A percentile compares a stretch with the other conserved stretches of the same genome.
These are phyloP conservation scores for Stereum hirsutum DNA, from an alignment of 1,284 basidiomycete genomes.

Conservation along the genomic window DNA sequence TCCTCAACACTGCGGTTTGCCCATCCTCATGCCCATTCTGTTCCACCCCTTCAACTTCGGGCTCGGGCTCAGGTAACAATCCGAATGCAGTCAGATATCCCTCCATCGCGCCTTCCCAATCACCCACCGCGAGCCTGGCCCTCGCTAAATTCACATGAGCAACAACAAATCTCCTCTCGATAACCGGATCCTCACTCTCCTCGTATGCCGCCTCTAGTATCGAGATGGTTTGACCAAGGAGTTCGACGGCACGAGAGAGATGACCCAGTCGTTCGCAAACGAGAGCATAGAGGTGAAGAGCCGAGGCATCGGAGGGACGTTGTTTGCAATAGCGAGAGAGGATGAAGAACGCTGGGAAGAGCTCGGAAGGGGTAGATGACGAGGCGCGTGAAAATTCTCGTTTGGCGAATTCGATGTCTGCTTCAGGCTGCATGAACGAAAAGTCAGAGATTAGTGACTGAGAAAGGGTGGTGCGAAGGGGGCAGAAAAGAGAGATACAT, in stretches of 20 bases:
- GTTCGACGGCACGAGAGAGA: conserved; percentile 46
- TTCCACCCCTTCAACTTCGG: conserved; percentile 15
- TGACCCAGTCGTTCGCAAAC: conserved; percentile 83
- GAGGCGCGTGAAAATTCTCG: conserved; percentile 44
- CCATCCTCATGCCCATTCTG: conserved; percentile 9
- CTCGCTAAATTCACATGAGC: conserved; percentile 82
- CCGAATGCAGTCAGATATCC: conserved; percentile 70
- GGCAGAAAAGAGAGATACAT: conserved; percentile 22
- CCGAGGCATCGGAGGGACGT: conserved; percentile 63
- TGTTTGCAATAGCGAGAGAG: conserved; percentile 71
- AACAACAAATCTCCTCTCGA: conserved; percentile 76
- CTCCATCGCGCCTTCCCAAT: conserved; percentile 55
- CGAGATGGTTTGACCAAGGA: conserved; percentile 56
- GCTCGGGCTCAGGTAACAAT: conserved; percentile 39
- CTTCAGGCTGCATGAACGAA: conserved; percentile 59
- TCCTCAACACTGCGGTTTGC: conserved; percentile 31
- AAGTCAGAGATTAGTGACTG: not conserved
- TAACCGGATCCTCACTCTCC: conserved; percentile 66
- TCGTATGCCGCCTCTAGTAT: conserved; percentile 88
- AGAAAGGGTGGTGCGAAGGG: not conserved
- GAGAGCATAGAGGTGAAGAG: conserved; percentile 80
- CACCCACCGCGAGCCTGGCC: conserved; percentile 51
- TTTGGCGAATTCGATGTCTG: conserved; percentile 75
- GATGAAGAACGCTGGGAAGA: conserved; percentile 75
- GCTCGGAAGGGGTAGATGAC: conserved; percentile 19